Conservation (phyloP, 805 yeast genomes). For the Myxozyma udenii region DNA sequence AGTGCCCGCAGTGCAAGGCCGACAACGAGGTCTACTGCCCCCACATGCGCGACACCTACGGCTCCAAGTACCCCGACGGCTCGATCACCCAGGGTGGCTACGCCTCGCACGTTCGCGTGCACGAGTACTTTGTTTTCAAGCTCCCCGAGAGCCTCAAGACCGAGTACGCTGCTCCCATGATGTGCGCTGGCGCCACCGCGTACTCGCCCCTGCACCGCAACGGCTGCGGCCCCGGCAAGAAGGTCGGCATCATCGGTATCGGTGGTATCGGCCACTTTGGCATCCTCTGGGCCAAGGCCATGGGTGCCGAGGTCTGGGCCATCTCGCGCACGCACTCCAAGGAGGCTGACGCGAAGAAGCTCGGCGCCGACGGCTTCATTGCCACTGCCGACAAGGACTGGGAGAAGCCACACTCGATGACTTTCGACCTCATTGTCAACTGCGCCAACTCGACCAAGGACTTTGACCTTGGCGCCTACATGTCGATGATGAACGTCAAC, state of each 20-base stretch:
- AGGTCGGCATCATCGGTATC: conserved; percentile 53
- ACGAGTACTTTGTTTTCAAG: conserved; percentile 59
- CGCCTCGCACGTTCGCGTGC: conserved; percentile 59
- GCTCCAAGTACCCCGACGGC: conserved; percentile 46
- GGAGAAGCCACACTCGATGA: conserved; percentile 35
- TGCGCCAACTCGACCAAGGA: conserved; percentile 53
- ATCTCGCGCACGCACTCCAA: conserved; percentile 51
- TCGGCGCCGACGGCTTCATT: conserved; percentile 55
- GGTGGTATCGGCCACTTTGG: conserved; percentile 68
- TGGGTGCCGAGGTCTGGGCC: conserved; percentile 66
- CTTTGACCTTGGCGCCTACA: conserved; percentile 48
- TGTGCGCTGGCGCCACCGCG: conserved; percentile 75
- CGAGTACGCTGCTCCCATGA: conserved; percentile 61
- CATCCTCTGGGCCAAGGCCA: conserved; percentile 53
- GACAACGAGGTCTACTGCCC: conserved; percentile 58
- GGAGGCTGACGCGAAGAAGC: conserved; percentile 49
- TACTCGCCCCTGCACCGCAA: conserved; percentile 57
- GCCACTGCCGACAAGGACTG: conserved; percentile 47
- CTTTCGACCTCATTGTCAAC: conserved; percentile 52
- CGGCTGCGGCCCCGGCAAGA: conserved; percentile 48
- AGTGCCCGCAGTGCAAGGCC: conserved; percentile 57
- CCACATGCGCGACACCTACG: conserved; percentile 53
- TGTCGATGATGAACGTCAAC: conserved; percentile 52
- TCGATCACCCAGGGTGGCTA: conserved; percentile 61
- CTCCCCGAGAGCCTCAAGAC: conserved; percentile 55